Conservation (phyloP, 352 stramenopile genomes). For the Phytophthora citricola region DNA sequence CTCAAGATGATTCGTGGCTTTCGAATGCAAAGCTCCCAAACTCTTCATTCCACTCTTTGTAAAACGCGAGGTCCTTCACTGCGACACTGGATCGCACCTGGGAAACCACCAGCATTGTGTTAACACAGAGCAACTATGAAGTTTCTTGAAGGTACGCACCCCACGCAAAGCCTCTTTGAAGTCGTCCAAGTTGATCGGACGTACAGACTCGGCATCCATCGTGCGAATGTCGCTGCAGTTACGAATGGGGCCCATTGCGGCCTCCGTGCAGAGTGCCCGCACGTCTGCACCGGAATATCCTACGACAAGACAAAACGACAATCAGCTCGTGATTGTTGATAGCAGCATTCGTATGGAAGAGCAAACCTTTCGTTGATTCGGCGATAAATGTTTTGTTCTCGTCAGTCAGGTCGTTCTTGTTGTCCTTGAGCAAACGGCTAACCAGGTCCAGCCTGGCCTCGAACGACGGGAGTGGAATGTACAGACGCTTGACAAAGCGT, state of each 20-base stretch:
- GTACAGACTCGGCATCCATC: conserved; percentile 92
- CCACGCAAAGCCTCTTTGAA: conserved; percentile 94
- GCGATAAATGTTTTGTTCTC: conserved; percentile 93
- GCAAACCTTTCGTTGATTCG: conserved; percentile 76
- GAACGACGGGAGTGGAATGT: conserved; percentile 96
- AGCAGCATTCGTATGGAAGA: not conserved
- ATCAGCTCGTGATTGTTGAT: conserved; percentile 15
- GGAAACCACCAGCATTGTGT: conserved; percentile 3
- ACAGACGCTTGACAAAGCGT: conserved; percentile 98
- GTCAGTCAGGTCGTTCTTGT: conserved; percentile 89
- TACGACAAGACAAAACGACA: conserved; percentile 20
- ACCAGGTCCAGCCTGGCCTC: conserved; percentile 91
- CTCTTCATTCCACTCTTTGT: conserved; percentile 94
- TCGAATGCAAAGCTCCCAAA: conserved; percentile 92
- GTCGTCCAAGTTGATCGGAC: conserved; percentile 95
- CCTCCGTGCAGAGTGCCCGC: conserved; percentile 96
- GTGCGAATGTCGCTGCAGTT: conserved; percentile 84
- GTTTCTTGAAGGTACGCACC: conserved; percentile 37
- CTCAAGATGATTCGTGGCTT: conserved; percentile 56
- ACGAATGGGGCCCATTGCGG: conserved; percentile 97
- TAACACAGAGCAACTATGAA: not conserved
- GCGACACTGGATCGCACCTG: conserved; percentile 96
- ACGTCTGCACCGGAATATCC: conserved; percentile 99
- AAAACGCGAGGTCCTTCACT: conserved; percentile 93
- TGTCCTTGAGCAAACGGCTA: conserved; percentile 92